Evolutionary conservation across 2,329 filamentous ascomycete species (phyloP).

Genomic region (Pseudogymnoascus sp.): DNA sequence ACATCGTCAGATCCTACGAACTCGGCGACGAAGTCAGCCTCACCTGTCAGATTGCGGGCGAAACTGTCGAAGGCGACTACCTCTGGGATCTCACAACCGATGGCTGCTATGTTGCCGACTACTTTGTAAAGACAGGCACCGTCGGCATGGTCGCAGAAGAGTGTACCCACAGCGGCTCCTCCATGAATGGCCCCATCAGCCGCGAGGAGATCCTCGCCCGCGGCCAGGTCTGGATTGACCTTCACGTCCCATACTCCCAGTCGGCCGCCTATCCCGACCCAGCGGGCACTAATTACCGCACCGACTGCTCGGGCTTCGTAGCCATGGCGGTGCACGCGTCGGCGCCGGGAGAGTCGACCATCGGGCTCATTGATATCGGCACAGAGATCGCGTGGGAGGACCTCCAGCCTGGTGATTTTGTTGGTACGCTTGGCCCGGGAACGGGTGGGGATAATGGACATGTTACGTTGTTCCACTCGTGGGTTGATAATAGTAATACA

Average conservation of each 20-base stretch:
- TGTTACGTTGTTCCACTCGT: background rate
- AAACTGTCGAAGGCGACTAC: conserved; percentile 10
- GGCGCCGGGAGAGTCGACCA: background rate
- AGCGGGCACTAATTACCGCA: background rate
- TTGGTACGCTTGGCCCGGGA: background rate
- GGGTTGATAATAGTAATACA: background rate
- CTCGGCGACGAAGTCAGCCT: conserved; percentile 11
- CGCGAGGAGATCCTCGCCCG: conserved; percentile 5
- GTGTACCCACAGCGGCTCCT: background rate
- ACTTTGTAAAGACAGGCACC: conserved; percentile 15
- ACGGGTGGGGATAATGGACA: conserved; percentile 2
- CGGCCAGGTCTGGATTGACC: conserved; percentile 1
- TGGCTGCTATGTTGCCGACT: conserved; percentile 15
- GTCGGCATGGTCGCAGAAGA: conserved; percentile 6
- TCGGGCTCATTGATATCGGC: background rate
- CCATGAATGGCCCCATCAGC: background rate
- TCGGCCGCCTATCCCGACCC: background rate
- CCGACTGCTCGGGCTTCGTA: conserved; percentile 2
- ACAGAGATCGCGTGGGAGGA: background rate
- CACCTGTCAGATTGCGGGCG: conserved; percentile 13
- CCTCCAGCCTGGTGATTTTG: conserved; percentile 1
- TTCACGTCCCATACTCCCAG: conserved; percentile 1
- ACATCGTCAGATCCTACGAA: conserved; percentile 12
- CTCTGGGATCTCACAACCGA: conserved; percentile 16
- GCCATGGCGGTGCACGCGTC: conserved; percentile 1